phyloP scores from a whole-genome alignment of 139 green algal species.

The Ettlia oleoabundans region DNA sequence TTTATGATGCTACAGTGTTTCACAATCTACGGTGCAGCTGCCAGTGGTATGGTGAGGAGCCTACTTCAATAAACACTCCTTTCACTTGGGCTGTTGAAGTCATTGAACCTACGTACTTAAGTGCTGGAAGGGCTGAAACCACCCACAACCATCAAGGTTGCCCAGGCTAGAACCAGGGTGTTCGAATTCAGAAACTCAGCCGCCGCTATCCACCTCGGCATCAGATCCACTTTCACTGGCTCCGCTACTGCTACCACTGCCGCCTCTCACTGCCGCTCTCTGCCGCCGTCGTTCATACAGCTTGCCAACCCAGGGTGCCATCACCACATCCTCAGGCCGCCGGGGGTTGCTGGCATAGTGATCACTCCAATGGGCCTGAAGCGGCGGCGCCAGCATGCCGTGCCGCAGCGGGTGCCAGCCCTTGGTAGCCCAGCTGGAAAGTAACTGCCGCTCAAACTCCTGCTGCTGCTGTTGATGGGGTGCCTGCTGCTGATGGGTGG shows the following conservation, averaged over 20 bases:
- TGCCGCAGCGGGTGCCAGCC: slow-evolving; percentile 21
- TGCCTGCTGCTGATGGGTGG: neutral
- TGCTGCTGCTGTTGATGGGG: neutral
- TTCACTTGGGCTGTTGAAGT: too few species aligned
- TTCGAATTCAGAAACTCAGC: too few species aligned
- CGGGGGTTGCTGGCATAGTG: slow-evolving; percentile 38
- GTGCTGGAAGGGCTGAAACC: too few species aligned
- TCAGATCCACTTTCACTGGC: too few species aligned
- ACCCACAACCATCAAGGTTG: too few species aligned
- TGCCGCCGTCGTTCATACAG: slow-evolving; percentile 24
- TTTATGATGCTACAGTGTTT: too few species aligned
- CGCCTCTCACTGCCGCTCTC: neutral
- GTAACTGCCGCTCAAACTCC: neutral
- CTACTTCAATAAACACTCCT: too few species aligned
- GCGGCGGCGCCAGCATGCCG: neutral
- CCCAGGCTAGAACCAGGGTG: too few species aligned
- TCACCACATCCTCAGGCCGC: slow-evolving; percentile 31
- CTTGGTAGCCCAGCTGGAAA: neutral
- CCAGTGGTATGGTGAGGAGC: too few species aligned
- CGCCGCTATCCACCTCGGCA: neutral
- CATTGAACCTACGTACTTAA: too few species aligned
- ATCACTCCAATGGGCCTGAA: slow-evolving; percentile 46
- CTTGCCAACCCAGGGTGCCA: slow-evolving; percentile 50
- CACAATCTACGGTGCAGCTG: too few species aligned
- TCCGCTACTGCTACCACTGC: neutral